Percentiles rank a stretch among this genome's conserved stretches.
phyloP scores from a whole-genome alignment of 371 early-diverging fungal species.

The Nematocida homosporus region DNA sequence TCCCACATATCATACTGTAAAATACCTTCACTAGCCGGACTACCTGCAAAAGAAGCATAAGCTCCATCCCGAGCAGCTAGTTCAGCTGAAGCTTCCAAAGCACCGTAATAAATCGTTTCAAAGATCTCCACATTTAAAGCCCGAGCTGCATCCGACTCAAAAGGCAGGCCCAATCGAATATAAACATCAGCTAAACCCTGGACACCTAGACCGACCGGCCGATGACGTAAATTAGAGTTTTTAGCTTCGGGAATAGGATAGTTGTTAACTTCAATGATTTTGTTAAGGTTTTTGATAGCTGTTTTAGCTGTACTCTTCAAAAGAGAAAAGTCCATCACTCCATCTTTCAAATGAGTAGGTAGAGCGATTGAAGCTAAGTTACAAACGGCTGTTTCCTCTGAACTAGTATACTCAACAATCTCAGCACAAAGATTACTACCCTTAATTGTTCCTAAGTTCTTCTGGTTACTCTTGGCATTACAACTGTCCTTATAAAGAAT shows the following conservation, averaged over 20 bases:
- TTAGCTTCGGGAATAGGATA: slow-evolving; percentile 87
- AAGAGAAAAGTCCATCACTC: slow-evolving; percentile 69
- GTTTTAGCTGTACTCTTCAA: slow-evolving; percentile 73
- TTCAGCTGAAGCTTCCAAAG: slow-evolving; percentile 87
- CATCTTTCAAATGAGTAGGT: slow-evolving; percentile 80
- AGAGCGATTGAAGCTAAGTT: slow-evolving; percentile 92
- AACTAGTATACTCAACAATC: slow-evolving; percentile 86
- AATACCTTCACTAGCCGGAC: slow-evolving; percentile 81
- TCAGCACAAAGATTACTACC: slow-evolving; percentile 73
- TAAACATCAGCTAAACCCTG: slow-evolving; percentile 97
- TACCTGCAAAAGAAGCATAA: slow-evolving; percentile 82
- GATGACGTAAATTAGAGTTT: slow-evolving; percentile 81
- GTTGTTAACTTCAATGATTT: slow-evolving; percentile 89
- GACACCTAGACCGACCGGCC: slow-evolving; percentile 95
- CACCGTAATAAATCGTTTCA: slow-evolving; percentile 92
- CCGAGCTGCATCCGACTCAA: slow-evolving; percentile 83
- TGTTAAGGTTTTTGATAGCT: slow-evolving; percentile 82
- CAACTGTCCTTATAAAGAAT: slow-evolving; percentile 98
- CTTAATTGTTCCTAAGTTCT: slow-evolving; percentile 88
- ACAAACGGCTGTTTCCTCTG: slow-evolving; percentile 96
- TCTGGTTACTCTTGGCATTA: slow-evolving; percentile 90
- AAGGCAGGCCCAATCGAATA: slow-evolving; percentile 84
- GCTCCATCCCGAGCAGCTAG: slow-evolving; percentile 77
- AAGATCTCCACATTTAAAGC: slow-evolving; percentile 83
- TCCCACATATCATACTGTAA: slow-evolving; percentile 92